Evolutionary conservation across 352 stramenopile genomes (phyloP), one percentile per base, ranked within the genome.

Genomic region (Pythium graminicola): DNA sequence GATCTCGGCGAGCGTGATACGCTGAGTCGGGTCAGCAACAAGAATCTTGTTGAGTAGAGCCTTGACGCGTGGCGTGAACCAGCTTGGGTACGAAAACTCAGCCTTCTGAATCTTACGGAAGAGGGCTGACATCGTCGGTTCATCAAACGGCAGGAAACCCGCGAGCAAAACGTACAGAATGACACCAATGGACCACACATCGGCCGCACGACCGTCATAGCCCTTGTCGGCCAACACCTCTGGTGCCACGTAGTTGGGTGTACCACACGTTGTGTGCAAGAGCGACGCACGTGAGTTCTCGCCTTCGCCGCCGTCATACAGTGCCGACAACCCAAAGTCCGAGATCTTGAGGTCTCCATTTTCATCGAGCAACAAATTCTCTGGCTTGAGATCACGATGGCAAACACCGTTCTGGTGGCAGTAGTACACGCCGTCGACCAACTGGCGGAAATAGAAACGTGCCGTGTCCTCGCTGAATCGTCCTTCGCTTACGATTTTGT

Each of bases 111-210:
- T 99, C 72, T 98, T 98, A 47, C 85, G 78, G 70, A 99, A 99
- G 8, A 99, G 74, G 38, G 86, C 91, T 39, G 86, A 91, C 85
- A 98, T 98, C 3, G 86, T 97, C 1, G 85, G 83, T 55, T 98
- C 93, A 57, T 98, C 93, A 50, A 98, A 98, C 29, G 93, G 93
- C 29, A 98, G 64, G 62, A 97, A 98, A 10, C 93, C 92, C 27
- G 85, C 85, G 33, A 96, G 77, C 52, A 96, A 62, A 29, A 95
- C 86, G 68, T 99, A 99, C 28, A 99, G 76, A 54, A 99, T 99
- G 16, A 99, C 97, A 44, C 97, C 97, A 56, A 97, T 97, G 33
- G 87, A 98, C 97, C 97, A 99, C 20, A 99, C 93, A 73, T 97
- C 86, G 19, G 86, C 85, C 7, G 86, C 82, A n/a, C 81, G 73